Base-by-base conservation (phyloP, 345 rosid genomes). In the Viola odorata region DNA sequence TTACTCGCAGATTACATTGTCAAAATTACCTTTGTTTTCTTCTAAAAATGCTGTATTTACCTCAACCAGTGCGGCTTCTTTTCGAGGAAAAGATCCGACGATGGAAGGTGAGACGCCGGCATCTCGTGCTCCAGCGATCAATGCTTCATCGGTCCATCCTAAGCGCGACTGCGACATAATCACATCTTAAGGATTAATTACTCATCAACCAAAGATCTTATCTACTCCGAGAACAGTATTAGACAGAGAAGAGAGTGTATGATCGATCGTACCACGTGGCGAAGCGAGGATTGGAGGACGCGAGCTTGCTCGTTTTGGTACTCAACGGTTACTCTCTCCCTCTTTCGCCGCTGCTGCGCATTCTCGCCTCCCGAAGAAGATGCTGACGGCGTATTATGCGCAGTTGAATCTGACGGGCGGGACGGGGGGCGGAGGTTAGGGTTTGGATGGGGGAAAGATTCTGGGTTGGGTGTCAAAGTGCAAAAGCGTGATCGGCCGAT, bases 111-210 rank as follows among this genome's bases (percentile, higher is more conserved):
- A 94, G 17, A 88, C 67, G 54, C 85, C 95, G 61, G 78, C 87
- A 13, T 94, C 99, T 60, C 87, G 90, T 8, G 97, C 90, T 53
- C 97, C 97, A 5, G 99, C 96, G 42, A 84, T 84, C 97, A 90
- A 78, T 0, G 96, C 91, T 53, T 81, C 91, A 64, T 90, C 95
- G 41, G 79, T 74, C 99, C 99, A 88, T 64, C 99, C 99, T 69
- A 82, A 62, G 49, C 76, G 78, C 56, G 74, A 58, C 96, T 91
- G 70, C 69, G 74, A 36, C 53, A 58, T 16, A 47, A 14, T 2
- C 15, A 50, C 32, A 53, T 32, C 13, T 11, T 14, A 45, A 8
- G 48, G 45, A 44, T 13, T 23, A 23, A 23, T 0, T 23, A 23
- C 32, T 23, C 32, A 23, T 23, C 32, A 23, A 23, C 32, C 32